Conservation (phyloP, 2,329 filamentous ascomycete species). For the Fonsecaea nubica region DNA sequence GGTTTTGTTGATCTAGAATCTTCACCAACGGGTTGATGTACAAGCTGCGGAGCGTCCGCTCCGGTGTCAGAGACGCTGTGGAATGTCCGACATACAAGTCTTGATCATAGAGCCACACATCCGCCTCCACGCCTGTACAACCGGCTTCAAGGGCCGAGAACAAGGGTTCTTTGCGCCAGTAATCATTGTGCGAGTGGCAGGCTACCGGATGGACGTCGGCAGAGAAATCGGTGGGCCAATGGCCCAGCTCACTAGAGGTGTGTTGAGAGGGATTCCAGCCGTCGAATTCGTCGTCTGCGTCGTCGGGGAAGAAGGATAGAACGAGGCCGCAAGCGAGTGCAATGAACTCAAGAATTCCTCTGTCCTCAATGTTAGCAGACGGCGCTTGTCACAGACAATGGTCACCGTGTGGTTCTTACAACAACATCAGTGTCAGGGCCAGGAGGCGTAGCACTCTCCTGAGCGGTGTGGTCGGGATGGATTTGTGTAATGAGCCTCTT, state of each 20-base stretch:
- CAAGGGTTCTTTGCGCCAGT: constrained; percentile 62
- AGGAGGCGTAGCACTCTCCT: constrained; percentile 32
- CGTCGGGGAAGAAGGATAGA: constrained; percentile 51
- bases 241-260: constrained; percentile 43
- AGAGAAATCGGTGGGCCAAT: constrained; percentile 58
- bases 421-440: constrained; percentile 36
- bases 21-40: constrained; percentile 61
- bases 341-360: constrained; percentile 51
- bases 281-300: constrained; percentile 48
- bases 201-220: constrained; percentile 57
- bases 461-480: constrained; percentile 20
- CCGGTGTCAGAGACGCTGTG: constrained; percentile 53
- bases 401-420: constrained; percentile 25
- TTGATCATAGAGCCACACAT: constrained; percentile 61
- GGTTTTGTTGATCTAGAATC: constrained; percentile 59
- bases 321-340: constrained; percentile 48
- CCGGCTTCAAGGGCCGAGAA: constrained; percentile 62
- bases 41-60: constrained; percentile 57
- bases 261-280: constrained; percentile 52
- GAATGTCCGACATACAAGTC: constrained; percentile 64
- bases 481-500: constrained; percentile 11
- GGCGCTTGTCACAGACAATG: background rate
- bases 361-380: constrained; percentile 19
- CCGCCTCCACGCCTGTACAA: constrained; percentile 63
- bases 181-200: constrained; percentile 66